A percentile compares a stretch with the other conserved stretches of the same genome.
phyloP scores from a whole-genome alignment of 352 stramenopile species.

The Pythium monospermum region DNA sequence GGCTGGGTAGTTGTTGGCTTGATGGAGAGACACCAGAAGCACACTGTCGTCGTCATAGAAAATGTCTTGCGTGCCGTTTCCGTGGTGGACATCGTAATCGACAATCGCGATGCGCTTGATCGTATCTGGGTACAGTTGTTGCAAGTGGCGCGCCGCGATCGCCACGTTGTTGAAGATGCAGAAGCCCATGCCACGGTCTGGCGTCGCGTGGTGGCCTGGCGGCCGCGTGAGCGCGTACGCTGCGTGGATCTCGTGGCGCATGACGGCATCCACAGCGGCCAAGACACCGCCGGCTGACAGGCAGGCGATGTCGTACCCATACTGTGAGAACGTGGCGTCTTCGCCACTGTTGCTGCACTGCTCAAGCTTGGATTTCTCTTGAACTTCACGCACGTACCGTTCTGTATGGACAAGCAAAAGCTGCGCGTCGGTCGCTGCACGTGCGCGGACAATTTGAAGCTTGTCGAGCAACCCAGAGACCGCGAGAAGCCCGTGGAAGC shows the following conservation, averaged over 20 bases:
- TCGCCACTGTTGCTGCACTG: slow-evolving; percentile 70
- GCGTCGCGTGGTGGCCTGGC: slow-evolving; percentile 65
- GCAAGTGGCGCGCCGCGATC: slow-evolving; percentile 46
- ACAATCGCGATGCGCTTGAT: slow-evolving; percentile 91
- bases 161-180: slow-evolving; percentile 73
- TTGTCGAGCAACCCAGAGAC: slow-evolving; percentile 59
- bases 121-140: slow-evolving; percentile 47
- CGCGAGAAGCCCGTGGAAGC: slow-evolving; percentile 72
- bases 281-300: slow-evolving; percentile 69
- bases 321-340: slow-evolving; percentile 65
- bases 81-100: slow-evolving; percentile 95
- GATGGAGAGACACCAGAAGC: slow-evolving; percentile 76
- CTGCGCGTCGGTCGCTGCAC: slow-evolving; percentile 36
- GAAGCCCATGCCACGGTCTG: slow-evolving; percentile 59
- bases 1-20: slow-evolving; percentile 80
- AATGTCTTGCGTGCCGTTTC: slow-evolving; percentile 93
- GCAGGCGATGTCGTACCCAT: slow-evolving; percentile 65
- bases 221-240: slow-evolving; percentile 66
- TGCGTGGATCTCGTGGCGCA: slow-evolving; percentile 30
- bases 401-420: slow-evolving; percentile 53
- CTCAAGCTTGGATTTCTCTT: slow-evolving; percentile 38
- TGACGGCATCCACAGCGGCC: slow-evolving; percentile 49
- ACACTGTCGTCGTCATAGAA: slow-evolving; percentile 75
- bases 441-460: slow-evolving; percentile 30
- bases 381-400: slow-evolving; percentile 48